Conservation (phyloP, 148 eudicot species). For the Nepenthes gracilis region DNA sequence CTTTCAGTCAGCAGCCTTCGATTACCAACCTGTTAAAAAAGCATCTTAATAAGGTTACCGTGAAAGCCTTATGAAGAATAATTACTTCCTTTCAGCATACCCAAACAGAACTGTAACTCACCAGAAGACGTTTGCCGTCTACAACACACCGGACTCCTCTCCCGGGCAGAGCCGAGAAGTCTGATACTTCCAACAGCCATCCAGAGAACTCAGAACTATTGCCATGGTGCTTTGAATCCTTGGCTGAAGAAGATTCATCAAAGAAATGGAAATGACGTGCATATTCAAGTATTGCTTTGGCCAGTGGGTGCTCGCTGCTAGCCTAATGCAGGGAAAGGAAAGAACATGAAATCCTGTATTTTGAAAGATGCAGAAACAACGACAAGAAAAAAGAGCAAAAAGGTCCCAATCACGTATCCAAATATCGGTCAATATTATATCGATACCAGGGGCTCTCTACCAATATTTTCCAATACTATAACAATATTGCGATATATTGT, state of each 20-base stretch:
- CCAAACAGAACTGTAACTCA: conserved; percentile 19
- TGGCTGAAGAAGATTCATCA: conserved; percentile 48
- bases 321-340: conserved; percentile 30
- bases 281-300: conserved; percentile 80
- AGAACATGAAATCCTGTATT: background rate
- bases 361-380: too few relatives aligned
- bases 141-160: conserved; percentile 69
- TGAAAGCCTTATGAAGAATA: background rate
- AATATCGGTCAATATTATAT: too few relatives aligned
- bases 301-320: conserved; percentile 96
- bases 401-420: too few relatives aligned
- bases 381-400: too few relatives aligned
- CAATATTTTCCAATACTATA: too few relatives aligned
- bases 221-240: conserved; percentile 8
- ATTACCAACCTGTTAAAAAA: conserved; percentile 67
- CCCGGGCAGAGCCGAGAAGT: conserved; percentile 81
- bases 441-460: too few relatives aligned
- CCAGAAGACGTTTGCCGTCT: conserved; percentile 56
- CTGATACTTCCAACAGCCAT: conserved; percentile 82
- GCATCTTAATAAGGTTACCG: conserved; percentile 1
- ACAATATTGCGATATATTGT: too few relatives aligned
- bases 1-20: conserved; percentile 69
- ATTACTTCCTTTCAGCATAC: background rate
- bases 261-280: conserved; percentile 94
- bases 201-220: conserved; percentile 30